Evolutionary conservation across 352 stramenopile species (phyloP).

Genomic region (Globisporangium perplexum): DNA sequence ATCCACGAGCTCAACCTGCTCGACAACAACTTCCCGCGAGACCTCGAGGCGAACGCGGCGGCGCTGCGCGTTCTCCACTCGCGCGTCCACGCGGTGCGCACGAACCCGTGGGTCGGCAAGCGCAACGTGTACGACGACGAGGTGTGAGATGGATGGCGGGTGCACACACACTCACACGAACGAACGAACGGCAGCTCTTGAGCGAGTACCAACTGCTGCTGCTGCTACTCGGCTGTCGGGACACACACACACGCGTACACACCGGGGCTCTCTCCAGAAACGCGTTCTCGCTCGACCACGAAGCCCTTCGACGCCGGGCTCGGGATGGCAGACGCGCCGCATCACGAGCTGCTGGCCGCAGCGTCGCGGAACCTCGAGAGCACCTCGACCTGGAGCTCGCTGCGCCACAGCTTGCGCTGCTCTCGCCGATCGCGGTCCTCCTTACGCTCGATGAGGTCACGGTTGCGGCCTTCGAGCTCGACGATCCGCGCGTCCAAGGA

Average conservation of each 20-base stretch:
- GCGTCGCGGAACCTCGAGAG: conserved; percentile 7
- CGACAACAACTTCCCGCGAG: conserved; percentile 62
- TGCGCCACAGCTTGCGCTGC: conserved; percentile 19
- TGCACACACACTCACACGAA: too few relatives aligned
- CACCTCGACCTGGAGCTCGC: conserved; percentile 15
- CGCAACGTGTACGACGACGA: conserved; percentile 84
- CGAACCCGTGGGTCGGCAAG: conserved; percentile 55
- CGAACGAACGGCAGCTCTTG: background rate
- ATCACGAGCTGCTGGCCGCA: background rate
- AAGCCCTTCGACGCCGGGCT: background rate
- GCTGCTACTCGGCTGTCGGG: background rate
- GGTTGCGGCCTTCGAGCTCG: conserved; percentile 37
- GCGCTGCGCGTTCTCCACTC: conserved; percentile 24
- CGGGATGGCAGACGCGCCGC: too few relatives aligned
- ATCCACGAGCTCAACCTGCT: conserved; percentile 60
- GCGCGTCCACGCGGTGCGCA: conserved; percentile 40
- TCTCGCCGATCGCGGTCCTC: conserved; percentile 36
- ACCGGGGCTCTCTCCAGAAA: background rate
- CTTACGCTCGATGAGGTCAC: conserved; percentile 41
- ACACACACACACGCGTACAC: background rate
- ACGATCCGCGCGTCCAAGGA: conserved; percentile 33
- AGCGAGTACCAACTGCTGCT: background rate
- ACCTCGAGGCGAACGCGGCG: conserved; percentile 14
- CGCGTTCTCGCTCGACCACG: background rate
- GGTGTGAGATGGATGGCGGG: too few relatives aligned